Evolutionary conservation across 768 basidiomycete genomes (phyloP).

Genomic region (Neoboletus subvelutipes): DNA sequence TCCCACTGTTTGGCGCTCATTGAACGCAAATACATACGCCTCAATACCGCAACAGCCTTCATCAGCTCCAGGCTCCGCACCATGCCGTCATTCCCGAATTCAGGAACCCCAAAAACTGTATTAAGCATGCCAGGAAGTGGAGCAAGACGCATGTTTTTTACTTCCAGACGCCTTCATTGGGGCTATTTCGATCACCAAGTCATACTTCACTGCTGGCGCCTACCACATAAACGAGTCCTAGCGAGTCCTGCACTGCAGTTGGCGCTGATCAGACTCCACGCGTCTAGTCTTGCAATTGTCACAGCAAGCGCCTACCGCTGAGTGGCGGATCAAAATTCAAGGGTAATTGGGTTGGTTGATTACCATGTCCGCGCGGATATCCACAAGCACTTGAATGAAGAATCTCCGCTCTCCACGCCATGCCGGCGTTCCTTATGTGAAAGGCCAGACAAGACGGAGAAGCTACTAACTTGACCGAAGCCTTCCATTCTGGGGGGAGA

Average conservation of each 20-base stretch:
- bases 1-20: slow-evolving; percentile 4
- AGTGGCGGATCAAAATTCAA: not conserved
- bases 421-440: not conserved
- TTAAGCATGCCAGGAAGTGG: not conserved
- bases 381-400: not conserved
- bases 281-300: not conserved
- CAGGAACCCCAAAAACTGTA: not conserved
- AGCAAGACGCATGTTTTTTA: not conserved
- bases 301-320: not conserved
- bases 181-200: not conserved
- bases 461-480: not conserved
- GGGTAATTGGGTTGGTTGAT: not conserved
- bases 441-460: not conserved
- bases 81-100: slow-evolving; percentile 13
- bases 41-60: not conserved
- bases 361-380: not conserved
- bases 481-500: slow-evolving; percentile 13
- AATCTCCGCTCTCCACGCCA: slow-evolving; percentile 7
- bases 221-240: not conserved
- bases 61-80: not conserved
- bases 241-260: not conserved
- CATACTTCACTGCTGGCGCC: not conserved
- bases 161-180: slow-evolving; percentile 1
- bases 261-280: slow-evolving; percentile 3
- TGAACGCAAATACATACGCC: not conserved